A percentile compares a stretch with the other conserved stretches of the same genome.
These are phyloP conservation scores for Obba rivulosa DNA, from an alignment of 768 basidiomycete species.

Conservation along the genomic window DNA sequence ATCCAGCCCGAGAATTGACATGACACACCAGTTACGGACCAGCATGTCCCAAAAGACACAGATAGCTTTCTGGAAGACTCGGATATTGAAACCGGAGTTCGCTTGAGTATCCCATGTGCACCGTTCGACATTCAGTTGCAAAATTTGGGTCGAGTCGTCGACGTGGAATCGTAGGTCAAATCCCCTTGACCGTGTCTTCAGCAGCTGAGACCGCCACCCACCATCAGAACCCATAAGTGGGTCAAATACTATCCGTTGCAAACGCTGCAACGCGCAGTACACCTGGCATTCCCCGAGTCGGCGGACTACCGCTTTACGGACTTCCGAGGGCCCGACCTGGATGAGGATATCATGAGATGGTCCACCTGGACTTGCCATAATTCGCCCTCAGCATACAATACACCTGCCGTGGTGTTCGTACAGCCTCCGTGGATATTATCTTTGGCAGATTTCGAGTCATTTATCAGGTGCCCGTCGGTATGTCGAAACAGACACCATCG, in stretches of 20 bases:
- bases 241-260: constrained; percentile 45
- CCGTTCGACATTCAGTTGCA: constrained; percentile 32
- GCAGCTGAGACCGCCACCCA: neutral
- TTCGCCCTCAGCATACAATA: constrained; percentile 5
- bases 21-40: neutral
- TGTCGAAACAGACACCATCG: constrained; percentile 6
- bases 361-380: constrained; percentile 9
- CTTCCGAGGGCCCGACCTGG: constrained; percentile 15
- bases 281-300: constrained; percentile 25
- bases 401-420: constrained; percentile 24
- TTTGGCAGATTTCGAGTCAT: constrained; percentile 27
- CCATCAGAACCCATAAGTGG: constrained; percentile 42
- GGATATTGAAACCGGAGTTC: neutral
- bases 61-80: neutral
- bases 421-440: constrained; percentile 37
- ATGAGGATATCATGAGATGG: constrained; percentile 13
- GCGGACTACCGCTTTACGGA: constrained; percentile 25
- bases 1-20: neutral
- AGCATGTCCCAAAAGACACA: neutral
- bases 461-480: constrained; percentile 18
- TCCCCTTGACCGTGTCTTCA: constrained; percentile 2
- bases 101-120: constrained; percentile 25
- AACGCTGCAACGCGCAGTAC: constrained; percentile 40
- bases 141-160: constrained; percentile 32
- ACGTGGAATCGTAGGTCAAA: constrained; percentile 36